These are phyloP conservation scores for Phytophthora citricola DNA, from an alignment of 352 stramenopile genomes.

Conservation along the genomic window DNA sequence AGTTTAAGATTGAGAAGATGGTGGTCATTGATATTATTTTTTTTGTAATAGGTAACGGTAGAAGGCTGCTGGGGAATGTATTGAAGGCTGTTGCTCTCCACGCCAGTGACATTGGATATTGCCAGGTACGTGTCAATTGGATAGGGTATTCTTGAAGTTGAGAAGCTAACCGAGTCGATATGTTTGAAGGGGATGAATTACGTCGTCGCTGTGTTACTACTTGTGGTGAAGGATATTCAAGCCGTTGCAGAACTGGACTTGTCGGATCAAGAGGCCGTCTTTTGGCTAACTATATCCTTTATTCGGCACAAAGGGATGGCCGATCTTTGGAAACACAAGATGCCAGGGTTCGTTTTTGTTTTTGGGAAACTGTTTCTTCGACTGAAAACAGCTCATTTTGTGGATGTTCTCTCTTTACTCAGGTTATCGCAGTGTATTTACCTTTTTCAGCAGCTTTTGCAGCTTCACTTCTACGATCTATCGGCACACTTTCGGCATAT, in stretches of 20 bases:
- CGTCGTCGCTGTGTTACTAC: conserved; percentile 66
- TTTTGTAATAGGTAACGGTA: conserved; percentile 50
- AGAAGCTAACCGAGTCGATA: no score
- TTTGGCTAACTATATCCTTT: conserved; percentile 67
- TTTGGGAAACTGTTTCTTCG: neutral
- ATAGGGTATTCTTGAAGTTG: no score
- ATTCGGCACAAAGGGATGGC: conserved; percentile 64
- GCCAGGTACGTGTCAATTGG: conserved; percentile 50
- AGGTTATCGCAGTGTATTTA: conserved; percentile 80
- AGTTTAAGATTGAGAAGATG: neutral
- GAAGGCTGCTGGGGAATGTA: conserved; percentile 68
- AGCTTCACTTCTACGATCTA: conserved; percentile 71
- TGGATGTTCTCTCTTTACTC: neutral
- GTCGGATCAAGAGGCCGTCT: conserved; percentile 58
- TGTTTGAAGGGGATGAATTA: conserved; percentile 84
- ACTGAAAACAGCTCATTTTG: neutral
- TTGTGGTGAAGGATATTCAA: conserved; percentile 47
- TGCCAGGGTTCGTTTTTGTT: conserved; percentile 62
- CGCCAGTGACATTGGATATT: conserved; percentile 73
- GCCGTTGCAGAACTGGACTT: conserved; percentile 10
- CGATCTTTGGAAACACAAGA: conserved; percentile 78
- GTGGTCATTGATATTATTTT: conserved; percentile 14
- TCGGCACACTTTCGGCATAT: conserved; percentile 73
- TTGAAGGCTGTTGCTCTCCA: conserved; percentile 71
- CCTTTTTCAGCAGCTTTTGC: conserved; percentile 76